Conservation (phyloP, 495 filamentous ascomycete species). For the Penicillium simplicissimum region DNA sequence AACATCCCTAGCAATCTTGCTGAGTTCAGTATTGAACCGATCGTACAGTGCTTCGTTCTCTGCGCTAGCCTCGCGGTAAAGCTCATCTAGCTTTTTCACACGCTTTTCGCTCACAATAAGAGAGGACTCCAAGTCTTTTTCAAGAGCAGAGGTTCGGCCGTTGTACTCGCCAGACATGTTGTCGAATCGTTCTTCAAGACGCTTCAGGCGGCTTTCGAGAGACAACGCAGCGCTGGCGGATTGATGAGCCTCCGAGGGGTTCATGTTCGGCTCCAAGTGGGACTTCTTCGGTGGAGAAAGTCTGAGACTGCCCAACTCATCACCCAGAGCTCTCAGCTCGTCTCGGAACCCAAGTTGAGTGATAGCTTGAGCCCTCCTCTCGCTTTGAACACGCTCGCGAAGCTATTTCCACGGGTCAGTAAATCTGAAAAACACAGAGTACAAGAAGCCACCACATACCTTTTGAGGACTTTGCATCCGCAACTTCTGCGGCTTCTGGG, state of each 20-base stretch:
- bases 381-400: conserved; percentile 80
- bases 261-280: conserved; percentile 16
- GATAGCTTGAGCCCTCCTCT: conserved; percentile 71
- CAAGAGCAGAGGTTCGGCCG: conserved; percentile 58
- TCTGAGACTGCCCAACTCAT: conserved; percentile 72
- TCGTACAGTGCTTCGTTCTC: conserved; percentile 96
- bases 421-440: neutral
- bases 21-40: conserved; percentile 87
- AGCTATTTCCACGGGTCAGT: conserved; percentile 42
- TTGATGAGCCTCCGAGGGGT: neutral
- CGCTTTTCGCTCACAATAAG: conserved; percentile 74
- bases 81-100: conserved; percentile 79
- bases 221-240: conserved; percentile 35
- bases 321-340: conserved; percentile 79
- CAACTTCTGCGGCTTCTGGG: conserved; percentile 60
- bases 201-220: conserved; percentile 56
- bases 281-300: conserved; percentile 31
- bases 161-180: conserved; percentile 60
- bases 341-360: conserved; percentile 66
- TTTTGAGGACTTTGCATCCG: conserved; percentile 91
- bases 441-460: conserved; percentile 25
- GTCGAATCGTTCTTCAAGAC: conserved; percentile 67
- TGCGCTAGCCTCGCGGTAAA: conserved; percentile 83
- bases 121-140: conserved; percentile 66
- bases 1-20: conserved; percentile 75